Evolutionary conservation across 345 rosid genomes (phyloP).

Genomic region (Trapa incisa): DNA sequence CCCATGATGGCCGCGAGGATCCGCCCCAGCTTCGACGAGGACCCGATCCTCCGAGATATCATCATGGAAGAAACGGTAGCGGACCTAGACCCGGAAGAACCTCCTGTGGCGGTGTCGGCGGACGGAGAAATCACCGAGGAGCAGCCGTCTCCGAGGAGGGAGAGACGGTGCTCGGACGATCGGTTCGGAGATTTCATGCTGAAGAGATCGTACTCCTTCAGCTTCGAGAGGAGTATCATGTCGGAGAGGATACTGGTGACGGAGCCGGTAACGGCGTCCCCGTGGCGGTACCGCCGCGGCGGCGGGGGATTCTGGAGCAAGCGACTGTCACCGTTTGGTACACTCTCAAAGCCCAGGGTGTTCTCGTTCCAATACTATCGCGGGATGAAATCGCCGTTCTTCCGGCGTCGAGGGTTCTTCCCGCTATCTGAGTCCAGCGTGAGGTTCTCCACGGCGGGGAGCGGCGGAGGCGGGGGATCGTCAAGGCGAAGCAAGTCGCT

Average conservation of each 20-base stretch:
- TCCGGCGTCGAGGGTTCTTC: constrained; percentile 44
- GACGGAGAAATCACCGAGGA: constrained; percentile 50
- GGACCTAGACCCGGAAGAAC: not conserved
- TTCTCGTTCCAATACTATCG: constrained; percentile 62
- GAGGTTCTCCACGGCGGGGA: constrained; percentile 27
- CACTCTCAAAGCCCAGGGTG: constrained; percentile 54
- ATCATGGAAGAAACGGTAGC: constrained; percentile 19
- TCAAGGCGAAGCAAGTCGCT: constrained; percentile 56
- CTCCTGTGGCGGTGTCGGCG: constrained; percentile 9
- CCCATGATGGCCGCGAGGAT: constrained; percentile 87
- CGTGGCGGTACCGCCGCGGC: constrained; percentile 62
- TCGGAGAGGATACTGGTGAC: constrained; percentile 50
- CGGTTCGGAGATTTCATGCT: constrained; percentile 31
- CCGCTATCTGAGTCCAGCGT: constrained; percentile 58
- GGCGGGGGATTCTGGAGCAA: constrained; percentile 73
- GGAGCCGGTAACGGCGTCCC: constrained; percentile 72
- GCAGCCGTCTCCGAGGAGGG: constrained; percentile 26
- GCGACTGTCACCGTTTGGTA: constrained; percentile 76
- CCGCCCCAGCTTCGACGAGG: constrained; percentile 65
- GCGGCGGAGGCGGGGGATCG: constrained; percentile 40
- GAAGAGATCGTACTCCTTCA: constrained; percentile 77
- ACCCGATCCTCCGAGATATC: constrained; percentile 20
- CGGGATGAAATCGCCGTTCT: constrained; percentile 67
- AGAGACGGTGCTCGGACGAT: constrained; percentile 25
- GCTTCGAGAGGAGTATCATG: constrained; percentile 55